These are phyloP conservation scores for Metschnikowia corniflorae DNA, from an alignment of 805 yeast genomes.

Conservation along the genomic window DNA sequence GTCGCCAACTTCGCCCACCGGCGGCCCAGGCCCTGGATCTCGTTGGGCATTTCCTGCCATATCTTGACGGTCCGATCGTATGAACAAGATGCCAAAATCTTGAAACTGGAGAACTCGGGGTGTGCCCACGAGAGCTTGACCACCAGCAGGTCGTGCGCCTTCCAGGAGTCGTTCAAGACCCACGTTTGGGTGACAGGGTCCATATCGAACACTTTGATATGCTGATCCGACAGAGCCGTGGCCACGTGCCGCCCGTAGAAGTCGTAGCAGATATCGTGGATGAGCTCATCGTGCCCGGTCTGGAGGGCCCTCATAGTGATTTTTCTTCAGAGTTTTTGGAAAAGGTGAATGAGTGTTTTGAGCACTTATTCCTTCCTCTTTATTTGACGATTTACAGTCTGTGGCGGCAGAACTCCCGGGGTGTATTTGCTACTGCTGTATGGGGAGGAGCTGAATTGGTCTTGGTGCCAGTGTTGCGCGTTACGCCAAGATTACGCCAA, in stretches of 20 bases:
- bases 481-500: too few relatives aligned
- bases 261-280: slow-evolving; percentile 88
- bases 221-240: slow-evolving; percentile 93
- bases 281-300: slow-evolving; percentile 90
- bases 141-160: slow-evolving; percentile 89
- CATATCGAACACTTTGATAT: slow-evolving; percentile 81
- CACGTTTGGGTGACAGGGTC: slow-evolving; percentile 67
- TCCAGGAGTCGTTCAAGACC: slow-evolving; percentile 87
- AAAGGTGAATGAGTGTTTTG: too few relatives aligned
- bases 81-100: slow-evolving; percentile 80
- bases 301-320: slow-evolving; percentile 59
- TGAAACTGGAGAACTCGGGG: slow-evolving; percentile 78
- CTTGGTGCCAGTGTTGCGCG: too few relatives aligned
- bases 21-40: slow-evolving; percentile 69
- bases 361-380: too few relatives aligned
- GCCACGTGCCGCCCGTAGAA: slow-evolving; percentile 91
- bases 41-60: slow-evolving; percentile 88
- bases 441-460: too few relatives aligned
- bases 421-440: too few relatives aligned
- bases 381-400: too few relatives aligned
- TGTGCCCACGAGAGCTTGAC: slow-evolving; percentile 88
- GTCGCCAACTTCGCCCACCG: slow-evolving; percentile 79
- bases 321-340: too few relatives aligned
- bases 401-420: too few relatives aligned
- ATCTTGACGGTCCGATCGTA: slow-evolving; percentile 85